These are phyloP conservation scores for Neofusicoccum parvum DNA, from an alignment of 2,329 filamentous ascomycete genomes.

Conservation along the genomic window DNA sequence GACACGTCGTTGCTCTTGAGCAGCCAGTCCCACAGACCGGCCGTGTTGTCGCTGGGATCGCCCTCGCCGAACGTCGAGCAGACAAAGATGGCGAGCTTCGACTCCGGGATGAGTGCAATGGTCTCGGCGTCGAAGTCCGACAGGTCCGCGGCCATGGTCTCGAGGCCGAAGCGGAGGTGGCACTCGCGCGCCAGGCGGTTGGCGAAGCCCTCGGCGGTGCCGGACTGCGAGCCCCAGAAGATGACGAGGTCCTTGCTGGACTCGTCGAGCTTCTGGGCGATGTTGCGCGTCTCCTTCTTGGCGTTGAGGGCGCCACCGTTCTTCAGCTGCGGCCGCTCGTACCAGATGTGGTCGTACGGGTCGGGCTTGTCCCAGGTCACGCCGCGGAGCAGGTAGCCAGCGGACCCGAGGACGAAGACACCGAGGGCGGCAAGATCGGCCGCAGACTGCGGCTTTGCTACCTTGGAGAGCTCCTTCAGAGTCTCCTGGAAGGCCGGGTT, in stretches of 20 bases:
- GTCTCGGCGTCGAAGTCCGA: constrained; percentile 51
- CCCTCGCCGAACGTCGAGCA: constrained; percentile 44
- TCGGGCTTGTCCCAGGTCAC: constrained; percentile 52
- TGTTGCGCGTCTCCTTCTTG: constrained; percentile 47
- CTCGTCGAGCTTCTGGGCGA: constrained; percentile 48
- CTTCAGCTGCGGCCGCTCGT: constrained; percentile 51
- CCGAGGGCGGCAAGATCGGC: constrained; percentile 42
- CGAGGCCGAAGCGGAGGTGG: constrained; percentile 43
- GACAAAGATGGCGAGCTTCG: constrained; percentile 38
- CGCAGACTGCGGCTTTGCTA: constrained; percentile 37
- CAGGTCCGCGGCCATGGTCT: constrained; percentile 47
- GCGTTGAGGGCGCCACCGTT: constrained; percentile 29
- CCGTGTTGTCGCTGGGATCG: constrained; percentile 43
- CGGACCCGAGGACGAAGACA: constrained; percentile 39
- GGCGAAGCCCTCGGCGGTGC: constrained; percentile 49
- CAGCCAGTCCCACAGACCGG: constrained; percentile 39
- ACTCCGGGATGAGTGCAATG: constrained; percentile 34
- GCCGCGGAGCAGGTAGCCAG: constrained; percentile 47
- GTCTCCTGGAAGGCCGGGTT: constrained; percentile 16
- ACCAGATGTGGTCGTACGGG: constrained; percentile 52
- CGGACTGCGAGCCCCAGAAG: constrained; percentile 55
- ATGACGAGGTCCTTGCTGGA: constrained; percentile 40
- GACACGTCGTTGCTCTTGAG: constrained; percentile 27
- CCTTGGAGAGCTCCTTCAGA: constrained; percentile 25
- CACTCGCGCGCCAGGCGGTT: constrained; percentile 45